Evolutionary conservation across 352 stramenopile species (phyloP).

Genomic region (Phytopythium cucurbitacearum): DNA sequence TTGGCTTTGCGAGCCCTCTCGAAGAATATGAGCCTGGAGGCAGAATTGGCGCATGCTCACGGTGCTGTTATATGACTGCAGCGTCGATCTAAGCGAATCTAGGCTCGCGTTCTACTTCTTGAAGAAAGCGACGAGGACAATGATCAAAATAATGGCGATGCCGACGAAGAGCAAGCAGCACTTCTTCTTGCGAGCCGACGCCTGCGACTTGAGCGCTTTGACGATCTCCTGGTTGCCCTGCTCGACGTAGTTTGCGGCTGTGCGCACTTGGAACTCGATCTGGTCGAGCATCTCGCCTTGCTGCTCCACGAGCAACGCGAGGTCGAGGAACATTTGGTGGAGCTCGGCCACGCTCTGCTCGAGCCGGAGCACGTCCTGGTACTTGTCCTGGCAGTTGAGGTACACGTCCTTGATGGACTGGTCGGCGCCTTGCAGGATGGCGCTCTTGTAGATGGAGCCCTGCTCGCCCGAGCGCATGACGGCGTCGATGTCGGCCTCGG

Average conservation of each 20-base stretch:
- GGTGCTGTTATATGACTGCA: no score
- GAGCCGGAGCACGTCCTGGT: constrained; percentile 96
- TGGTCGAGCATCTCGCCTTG: constrained; percentile 98
- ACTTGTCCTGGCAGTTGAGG: constrained; percentile 96
- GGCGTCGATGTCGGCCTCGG: constrained; percentile 95
- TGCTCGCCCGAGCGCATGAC: constrained; percentile 91
- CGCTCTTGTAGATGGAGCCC: constrained; percentile 83
- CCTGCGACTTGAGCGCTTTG: constrained; percentile 95
- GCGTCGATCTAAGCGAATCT: no score
- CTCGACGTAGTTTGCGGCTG: constrained; percentile 96
- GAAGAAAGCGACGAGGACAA: constrained; percentile 69
- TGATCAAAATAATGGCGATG: constrained; percentile 73
- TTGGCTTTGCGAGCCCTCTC: no score
- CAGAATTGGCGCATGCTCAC: background rate
- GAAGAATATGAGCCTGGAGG: background rate
- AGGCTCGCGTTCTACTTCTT: constrained; percentile 25
- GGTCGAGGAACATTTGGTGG: constrained; percentile 99
- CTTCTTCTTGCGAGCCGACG: constrained; percentile 96
- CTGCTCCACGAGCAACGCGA: constrained; percentile 97
- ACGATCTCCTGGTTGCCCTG: constrained; percentile 95
- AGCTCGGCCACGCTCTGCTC: constrained; percentile 96
- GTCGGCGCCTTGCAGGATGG: constrained; percentile 75
- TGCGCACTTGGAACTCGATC: constrained; percentile 95
- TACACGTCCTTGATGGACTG: constrained; percentile 90
- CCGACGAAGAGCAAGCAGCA: constrained; percentile 85